A percentile compares a stretch with the other conserved stretches of the same genome.
phyloP scores from a whole-genome alignment of 176 grass and related monocot genomes.

The Zoysia japonica region DNA sequence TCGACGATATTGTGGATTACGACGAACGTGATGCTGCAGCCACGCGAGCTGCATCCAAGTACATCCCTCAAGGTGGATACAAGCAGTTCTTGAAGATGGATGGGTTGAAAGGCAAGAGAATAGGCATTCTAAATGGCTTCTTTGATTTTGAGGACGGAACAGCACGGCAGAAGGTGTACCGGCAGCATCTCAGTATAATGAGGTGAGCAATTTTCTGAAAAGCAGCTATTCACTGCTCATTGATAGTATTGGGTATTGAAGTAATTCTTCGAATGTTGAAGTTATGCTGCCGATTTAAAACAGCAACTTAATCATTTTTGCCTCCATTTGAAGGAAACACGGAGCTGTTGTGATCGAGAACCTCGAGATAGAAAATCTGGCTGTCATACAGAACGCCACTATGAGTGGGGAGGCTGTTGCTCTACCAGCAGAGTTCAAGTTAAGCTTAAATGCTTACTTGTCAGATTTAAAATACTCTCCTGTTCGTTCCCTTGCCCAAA shows the following conservation, averaged over 20 bases:
- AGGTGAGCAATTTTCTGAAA: conserved; percentile 5
- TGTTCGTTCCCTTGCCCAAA: conserved; percentile 51
- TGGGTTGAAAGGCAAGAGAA: conserved; percentile 53
- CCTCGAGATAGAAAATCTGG: conserved; percentile 52
- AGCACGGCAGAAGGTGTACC: conserved; percentile 28
- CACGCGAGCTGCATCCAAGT: conserved; percentile 42
- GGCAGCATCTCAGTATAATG: conserved; percentile 51
- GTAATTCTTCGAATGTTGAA: neutral
- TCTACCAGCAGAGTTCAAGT: conserved; percentile 64
- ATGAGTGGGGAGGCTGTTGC: conserved; percentile 47
- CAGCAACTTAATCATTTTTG: neutral
- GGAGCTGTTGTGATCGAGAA: conserved; percentile 56
- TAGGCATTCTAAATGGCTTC: conserved; percentile 42
- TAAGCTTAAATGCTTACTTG: conserved; percentile 50
- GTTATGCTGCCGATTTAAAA: neutral
- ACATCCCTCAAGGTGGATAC: conserved; percentile 63
- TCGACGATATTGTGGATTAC: conserved; percentile 59
- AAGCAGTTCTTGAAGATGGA: conserved; percentile 55
- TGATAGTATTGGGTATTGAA: neutral
- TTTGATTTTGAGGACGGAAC: conserved; percentile 40
- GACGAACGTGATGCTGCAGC: conserved; percentile 43
- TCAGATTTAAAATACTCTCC: conserved; percentile 48
- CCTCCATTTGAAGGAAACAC: conserved; percentile 20
- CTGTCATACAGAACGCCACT: conserved; percentile 43
- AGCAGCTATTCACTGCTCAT: neutral